Evolutionary conservation across 495 filamentous ascomycete species (phyloP), one percentile per base, ranked within the genome.

Genomic region (Penicillium maclennaniae): DNA sequence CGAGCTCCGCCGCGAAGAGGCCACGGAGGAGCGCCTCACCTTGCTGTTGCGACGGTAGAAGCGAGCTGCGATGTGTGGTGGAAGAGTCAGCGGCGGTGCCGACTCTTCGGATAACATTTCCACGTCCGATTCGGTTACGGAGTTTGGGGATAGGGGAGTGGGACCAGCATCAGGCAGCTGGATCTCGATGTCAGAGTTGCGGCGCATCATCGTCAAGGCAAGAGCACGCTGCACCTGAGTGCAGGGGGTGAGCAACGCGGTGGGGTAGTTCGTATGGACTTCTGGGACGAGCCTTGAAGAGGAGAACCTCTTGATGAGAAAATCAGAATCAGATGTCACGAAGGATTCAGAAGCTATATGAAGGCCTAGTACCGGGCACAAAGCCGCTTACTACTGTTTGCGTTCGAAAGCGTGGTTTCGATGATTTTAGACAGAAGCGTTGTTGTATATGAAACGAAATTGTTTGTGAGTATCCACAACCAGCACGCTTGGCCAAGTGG

Each of bases 1-100:
- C 43, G 90, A 95, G 69, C 90, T 92, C 56, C 91, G 86, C 47
- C 91, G 87, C 27, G 91, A 95, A 15, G 90, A 95, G 49, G 88
- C 85, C 8, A 86, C 85, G 21, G 91, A 95, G 45, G 89, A 87
- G 66, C 88, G 91, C 46, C 91, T 87, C 37, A 82, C 85, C 53
- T 74, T 82, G 64, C 79, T 78, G 58, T 83, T 71, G 46, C 86
- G 83, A 38, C 83, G 83, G 69, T 87, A 87, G 70, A 96, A 91
- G 43, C 91, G 88, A 43, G 89, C 88, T 55, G 89, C 89, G 60
- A 96, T 88, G 60, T 88, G 87, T 23, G 90, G 82, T 34, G 91
- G 91, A 16, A 89, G 85, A 40, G 83, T 81, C 34, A 83, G 69
- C 42, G 79, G 61, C 37, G 67, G 59, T 21, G 64, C 53, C 44